Base-by-base conservation (phyloP, 768 basidiomycete species). In the Termitomyces sp. region DNA sequence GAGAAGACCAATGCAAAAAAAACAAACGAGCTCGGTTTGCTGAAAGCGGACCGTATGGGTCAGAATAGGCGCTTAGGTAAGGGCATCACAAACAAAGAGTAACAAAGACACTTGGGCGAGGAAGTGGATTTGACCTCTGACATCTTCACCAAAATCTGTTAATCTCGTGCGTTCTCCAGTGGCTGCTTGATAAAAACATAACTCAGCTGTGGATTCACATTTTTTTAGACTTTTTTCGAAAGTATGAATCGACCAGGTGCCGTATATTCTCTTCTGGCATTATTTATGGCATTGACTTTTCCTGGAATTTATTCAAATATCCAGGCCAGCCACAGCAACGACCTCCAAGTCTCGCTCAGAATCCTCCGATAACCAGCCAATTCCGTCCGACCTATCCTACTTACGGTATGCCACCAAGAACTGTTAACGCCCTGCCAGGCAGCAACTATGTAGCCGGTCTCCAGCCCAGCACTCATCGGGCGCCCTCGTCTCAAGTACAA, bases 271-370 rank as follows among this genome's bases (percentile, higher is more conserved):
- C 58, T 51, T 64, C 57, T 57, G 49, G 32, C 50, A 55, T 59
- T 62, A 65, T 64, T 60, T 63, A 56, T 63, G 25, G 31, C 48
- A 64, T 61, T 55, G 57, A 63, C 61, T 67, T 69, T 70, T 73
- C 69, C 58, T 60, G 60, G 62, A 62, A 72, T 67, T 64, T 72
- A 53, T 60, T 50, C 58, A 25, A 25, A 25, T 25, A 56, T 69
- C 62, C 72, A 91, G 88, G 89, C 69, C 90, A 91, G 83, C 88
- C 89, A 57, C 89, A 88, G 69, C 90, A 91, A 74, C 81, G 90
- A 72, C 89, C 90, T 55, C 89, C 91, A 65, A 89, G 82, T 73
- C 83, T 91, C 61, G 81, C 83, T 10, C 84, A 87, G 36, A 86
- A 85, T 62, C 82, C 88, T 62, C 77, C 76, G 43, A 80, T 89